phyloP scores from a whole-genome alignment of 306 rosid genomes.

The Cucumis sativus region DNA sequence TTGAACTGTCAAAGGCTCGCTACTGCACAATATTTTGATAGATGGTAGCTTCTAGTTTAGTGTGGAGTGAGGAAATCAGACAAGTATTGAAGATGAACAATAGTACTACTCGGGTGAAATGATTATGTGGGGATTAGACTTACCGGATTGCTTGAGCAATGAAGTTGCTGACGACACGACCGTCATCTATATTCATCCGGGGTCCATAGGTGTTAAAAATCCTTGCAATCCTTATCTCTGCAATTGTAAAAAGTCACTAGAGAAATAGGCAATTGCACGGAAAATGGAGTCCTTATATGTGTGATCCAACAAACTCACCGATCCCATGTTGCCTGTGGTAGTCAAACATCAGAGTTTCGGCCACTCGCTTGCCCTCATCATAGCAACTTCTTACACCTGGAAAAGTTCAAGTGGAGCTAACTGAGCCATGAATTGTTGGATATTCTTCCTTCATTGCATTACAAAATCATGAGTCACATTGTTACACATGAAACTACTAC shows the following conservation, averaged over 20 bases:
- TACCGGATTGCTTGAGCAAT: constrained; percentile 97
- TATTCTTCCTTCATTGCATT: neutral
- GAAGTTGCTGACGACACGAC: constrained; percentile 97
- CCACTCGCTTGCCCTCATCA: constrained; percentile 98
- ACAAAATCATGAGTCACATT: neutral
- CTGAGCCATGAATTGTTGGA: neutral
- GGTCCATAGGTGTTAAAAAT: constrained; percentile 98
- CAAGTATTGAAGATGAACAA: neutral
- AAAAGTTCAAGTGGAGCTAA: neutral
- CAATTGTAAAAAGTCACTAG: neutral
- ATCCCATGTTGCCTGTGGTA: constrained; percentile 96
- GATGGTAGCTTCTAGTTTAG: neutral
- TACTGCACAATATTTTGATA: constrained; percentile 28
- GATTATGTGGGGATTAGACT: neutral
- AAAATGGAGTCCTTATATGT: neutral
- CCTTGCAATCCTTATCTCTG: constrained; percentile 90
- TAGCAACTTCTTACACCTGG: constrained; percentile 88
- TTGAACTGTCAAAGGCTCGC: constrained; percentile 50
- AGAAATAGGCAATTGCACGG: neutral
- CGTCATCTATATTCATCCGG: constrained; percentile 97
- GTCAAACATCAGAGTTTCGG: constrained; percentile 97
- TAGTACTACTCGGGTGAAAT: neutral
- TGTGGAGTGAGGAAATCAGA: neutral
- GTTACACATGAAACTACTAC: neutral
- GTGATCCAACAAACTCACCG: constrained; percentile 24